phyloP scores from a whole-genome alignment of 495 filamentous ascomycete genomes.

The Terfezia claveryi region DNA sequence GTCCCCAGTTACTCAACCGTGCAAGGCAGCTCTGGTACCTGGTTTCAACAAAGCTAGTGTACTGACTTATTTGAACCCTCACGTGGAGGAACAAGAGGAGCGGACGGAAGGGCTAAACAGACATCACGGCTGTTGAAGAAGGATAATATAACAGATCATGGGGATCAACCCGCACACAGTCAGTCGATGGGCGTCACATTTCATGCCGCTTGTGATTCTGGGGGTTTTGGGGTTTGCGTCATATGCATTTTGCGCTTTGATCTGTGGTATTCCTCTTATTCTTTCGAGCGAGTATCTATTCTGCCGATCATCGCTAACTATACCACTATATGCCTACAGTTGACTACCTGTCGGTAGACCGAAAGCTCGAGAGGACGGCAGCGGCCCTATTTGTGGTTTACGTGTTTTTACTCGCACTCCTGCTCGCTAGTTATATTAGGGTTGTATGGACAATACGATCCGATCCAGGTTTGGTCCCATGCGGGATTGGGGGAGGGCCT shows the following conservation, averaged over 20 bases:
- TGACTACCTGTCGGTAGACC: constrained; percentile 8
- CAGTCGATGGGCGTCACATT: constrained; percentile 15
- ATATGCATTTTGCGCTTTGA: constrained; percentile 35
- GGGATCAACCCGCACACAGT: background rate
- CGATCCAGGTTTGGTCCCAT: constrained; percentile 34
- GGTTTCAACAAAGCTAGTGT: too few species aligned
- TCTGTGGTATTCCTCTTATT: constrained; percentile 19
- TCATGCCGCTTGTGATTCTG: constrained; percentile 37
- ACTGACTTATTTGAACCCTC: too few species aligned
- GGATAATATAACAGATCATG: too few species aligned
- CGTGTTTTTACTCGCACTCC: constrained; percentile 41
- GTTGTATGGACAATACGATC: constrained; percentile 38
- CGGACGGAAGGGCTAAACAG: too few species aligned
- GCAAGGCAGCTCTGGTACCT: too few species aligned
- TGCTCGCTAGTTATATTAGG: constrained; percentile 45
- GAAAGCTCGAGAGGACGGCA: constrained; percentile 32
- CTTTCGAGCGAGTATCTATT: background rate
- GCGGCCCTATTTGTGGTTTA: constrained; percentile 48
- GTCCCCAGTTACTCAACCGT: too few species aligned
- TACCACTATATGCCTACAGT: constrained; percentile 5
- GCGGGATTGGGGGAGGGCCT: constrained; percentile 5
- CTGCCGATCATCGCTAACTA: background rate
- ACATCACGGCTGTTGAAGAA: too few species aligned
- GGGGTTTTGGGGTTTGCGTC: constrained; percentile 38
- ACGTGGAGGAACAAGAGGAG: too few species aligned